Evolutionary conservation across 805 yeast genomes (phyloP), one percentile per base, ranked within the genome.

Genomic region (Kodamaea kakaduensis): DNA sequence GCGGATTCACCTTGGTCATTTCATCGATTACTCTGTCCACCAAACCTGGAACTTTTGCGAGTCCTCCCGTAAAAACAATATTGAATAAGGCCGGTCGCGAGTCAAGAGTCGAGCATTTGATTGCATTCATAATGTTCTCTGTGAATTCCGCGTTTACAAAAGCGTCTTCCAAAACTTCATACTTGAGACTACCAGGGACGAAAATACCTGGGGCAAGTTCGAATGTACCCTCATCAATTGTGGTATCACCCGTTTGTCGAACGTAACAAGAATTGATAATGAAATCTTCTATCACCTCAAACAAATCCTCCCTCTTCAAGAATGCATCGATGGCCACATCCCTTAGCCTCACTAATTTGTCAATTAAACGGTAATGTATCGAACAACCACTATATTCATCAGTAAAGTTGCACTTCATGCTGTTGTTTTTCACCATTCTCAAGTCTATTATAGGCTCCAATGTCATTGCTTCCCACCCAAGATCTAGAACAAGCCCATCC

Each of bases 401-500:
- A 9, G 24, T 25, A 9, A 18, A 23, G 17, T 35, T 38, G 7
- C 22, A 13, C 4, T 17, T n/a, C 13, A 13, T 5, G 6, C 14
- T 23, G 8, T 20, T 24, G 9, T 17, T 14, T n/a, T 31, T 17
- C 9, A 37, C 10, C 17, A 19, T 39, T 29, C 63, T 40, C 21
- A 60, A 46, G 37, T 61, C 67, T 9, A 43, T 25, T 3, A 61
- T 43, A 9, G 50, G 34, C 9, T 35, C 32, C 6, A 60, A 38
- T 3, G 38, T 41, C 8, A 43, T 25, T 6, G 47, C 25, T 19
- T 45, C 44, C 67, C 67, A 61, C 6, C 54, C 54, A 18, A 58
- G 34, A 38, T 60, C 55, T 8, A 61, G 22, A 6, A 61, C 59
- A 8, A 61, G 31, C 1, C 62, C 64, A 25, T 52, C 34, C 12